Conservation (phyloP, 352 stramenopile genomes). For the Phytopythium aichiense region DNA sequence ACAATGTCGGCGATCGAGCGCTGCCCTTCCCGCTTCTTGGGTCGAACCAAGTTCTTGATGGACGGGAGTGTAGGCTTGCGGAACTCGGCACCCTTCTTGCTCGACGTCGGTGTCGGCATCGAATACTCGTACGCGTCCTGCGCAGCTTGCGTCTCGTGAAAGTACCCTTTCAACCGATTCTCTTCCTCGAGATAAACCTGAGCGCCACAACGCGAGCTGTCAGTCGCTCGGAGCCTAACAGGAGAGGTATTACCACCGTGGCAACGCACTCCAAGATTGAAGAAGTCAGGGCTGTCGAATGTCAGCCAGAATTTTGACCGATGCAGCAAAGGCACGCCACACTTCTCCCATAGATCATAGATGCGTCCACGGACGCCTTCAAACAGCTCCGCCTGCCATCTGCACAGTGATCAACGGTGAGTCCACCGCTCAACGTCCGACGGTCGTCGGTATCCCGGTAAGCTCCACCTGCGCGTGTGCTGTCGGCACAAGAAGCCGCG, state of each 20-base stretch:
- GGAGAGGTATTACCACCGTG: not conserved
- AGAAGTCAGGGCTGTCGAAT: constrained; percentile 69
- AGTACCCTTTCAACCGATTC: constrained; percentile 34
- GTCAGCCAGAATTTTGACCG: constrained; percentile 83
- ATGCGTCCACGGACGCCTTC: constrained; percentile 46
- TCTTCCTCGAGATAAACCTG: constrained; percentile 72
- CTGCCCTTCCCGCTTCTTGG: constrained; percentile 17
- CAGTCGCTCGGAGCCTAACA: not conserved
- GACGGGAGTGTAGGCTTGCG: constrained; percentile 13
- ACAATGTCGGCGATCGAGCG: constrained; percentile 33
- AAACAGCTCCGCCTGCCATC: constrained; percentile 64
- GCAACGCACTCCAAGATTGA: constrained; percentile 61
- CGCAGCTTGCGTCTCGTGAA: constrained; percentile 24
- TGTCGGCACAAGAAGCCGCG: constrained; percentile 60
- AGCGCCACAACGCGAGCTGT: not conserved
- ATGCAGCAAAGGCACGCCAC: constrained; percentile 61
- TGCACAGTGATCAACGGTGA: constrained; percentile 8
- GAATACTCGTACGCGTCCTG: constrained; percentile 44
- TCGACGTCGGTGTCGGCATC: constrained; percentile 13
- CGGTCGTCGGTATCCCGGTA: not conserved
- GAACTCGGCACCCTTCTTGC: constrained; percentile 17
- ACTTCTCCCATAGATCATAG: constrained; percentile 68
- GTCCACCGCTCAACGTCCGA: not conserved
- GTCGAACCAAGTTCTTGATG: constrained; percentile 22
- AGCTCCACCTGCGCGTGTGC: constrained; percentile 38